phyloP scores from a whole-genome alignment of 352 stramenopile species.

The Phytophthora hibernalis region DNA sequence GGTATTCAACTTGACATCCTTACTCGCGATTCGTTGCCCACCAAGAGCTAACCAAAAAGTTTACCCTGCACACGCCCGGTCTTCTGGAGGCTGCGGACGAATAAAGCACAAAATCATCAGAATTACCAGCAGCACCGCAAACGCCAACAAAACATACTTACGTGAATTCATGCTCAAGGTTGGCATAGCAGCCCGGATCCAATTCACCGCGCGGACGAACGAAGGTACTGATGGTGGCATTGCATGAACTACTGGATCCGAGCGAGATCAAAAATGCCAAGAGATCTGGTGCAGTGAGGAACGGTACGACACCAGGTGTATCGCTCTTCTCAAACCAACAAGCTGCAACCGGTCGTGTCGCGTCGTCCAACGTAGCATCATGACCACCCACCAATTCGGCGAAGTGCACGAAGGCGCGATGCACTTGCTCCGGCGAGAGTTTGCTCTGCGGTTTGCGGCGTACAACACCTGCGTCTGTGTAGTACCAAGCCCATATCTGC shows the following conservation, averaged over 20 bases:
- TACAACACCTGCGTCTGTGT: conserved; percentile 55
- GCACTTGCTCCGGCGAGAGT: conserved; percentile 51
- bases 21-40: conserved; percentile 69
- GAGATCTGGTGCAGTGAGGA: conserved; percentile 60
- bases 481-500: conserved; percentile 86
- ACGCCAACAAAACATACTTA: conserved; percentile 36
- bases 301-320: conserved; percentile 45
- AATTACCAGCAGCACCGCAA: conserved; percentile 48
- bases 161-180: conserved; percentile 81
- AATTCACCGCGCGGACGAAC: conserved; percentile 70
- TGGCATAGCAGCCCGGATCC: conserved; percentile 70
- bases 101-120: conserved; percentile 10
- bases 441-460: conserved; percentile 66
- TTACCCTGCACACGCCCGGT: conserved; percentile 64
- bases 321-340: conserved; percentile 75
- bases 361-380: conserved; percentile 17
- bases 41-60: conserved; percentile 73
- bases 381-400: conserved; percentile 12
- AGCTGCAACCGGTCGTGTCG: conserved; percentile 49
- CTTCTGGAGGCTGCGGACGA: conserved; percentile 64
- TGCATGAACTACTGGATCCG: conserved; percentile 41
- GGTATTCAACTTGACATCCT: conserved; percentile 69
- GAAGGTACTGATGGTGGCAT: conserved; percentile 62
- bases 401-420: conserved; percentile 47
- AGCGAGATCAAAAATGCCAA: conserved; percentile 54